Evolutionary conservation across 73 alveolate genomes (phyloP), one percentile per base, ranked within the genome.

Genomic region (Paramecium sexaurelia): DNA sequence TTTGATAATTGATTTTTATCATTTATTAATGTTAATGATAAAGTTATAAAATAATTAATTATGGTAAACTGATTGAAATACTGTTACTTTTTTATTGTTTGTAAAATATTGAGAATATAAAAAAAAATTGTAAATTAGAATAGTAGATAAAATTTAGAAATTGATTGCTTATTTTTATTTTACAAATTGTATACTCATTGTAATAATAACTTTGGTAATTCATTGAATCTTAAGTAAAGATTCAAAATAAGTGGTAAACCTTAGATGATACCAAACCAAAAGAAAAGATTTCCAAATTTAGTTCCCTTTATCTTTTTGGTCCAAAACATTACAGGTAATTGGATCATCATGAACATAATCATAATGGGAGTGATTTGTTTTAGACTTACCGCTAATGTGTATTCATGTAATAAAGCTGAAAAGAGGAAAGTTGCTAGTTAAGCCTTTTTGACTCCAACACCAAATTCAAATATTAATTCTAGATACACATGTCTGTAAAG

Each of bases 361-460:
- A 90, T 61, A 27, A 71, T 75, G 5, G 95, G 95, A 26, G 75
- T 67, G 0, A 91, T 19, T 5, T 33, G 32, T 83, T 92, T 94
- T 57, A 93, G 87, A 4, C 84, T 40, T 41, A 87, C 35, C 7
- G 92, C 92, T 36, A 91, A 73, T 37, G 84, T 51, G 55, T 84
- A 75, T 82, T 94, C 95, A 56, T 94, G 96, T 27, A 93, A 75
- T 20, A 92, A 41, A 9, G 95, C 96, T 40, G 94, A 43, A 85
- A 92, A 94, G 7, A 75, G 29, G 56, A 92, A 85, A n/a, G 97
- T 94, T 22, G 57, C 13, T 10, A 92, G 9, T 55, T 55, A n/a
- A 10, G 75, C 75, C n/a, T 55, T 55, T 26, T n/a, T 55, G n/a
- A 57, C 37, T 13, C 41, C 39, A 5, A 5, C 3, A 3, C 82